phyloP scores from a whole-genome alignment of 805 yeast species.

The Saccharomyces kudriavzevii region DNA sequence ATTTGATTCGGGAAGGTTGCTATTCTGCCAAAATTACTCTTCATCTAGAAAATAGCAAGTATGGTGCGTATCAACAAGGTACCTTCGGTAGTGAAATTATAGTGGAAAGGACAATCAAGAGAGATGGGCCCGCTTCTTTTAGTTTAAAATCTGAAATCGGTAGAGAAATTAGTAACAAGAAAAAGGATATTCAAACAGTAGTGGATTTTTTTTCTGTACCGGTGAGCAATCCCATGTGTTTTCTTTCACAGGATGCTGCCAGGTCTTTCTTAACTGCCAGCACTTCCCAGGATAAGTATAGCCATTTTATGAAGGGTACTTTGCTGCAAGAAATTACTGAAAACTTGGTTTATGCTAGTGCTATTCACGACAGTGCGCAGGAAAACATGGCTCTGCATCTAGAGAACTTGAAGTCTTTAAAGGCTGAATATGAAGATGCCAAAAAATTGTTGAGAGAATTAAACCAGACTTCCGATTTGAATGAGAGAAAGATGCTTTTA shows the following conservation, averaged over 20 bases:
- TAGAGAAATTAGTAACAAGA: conserved; percentile 49
- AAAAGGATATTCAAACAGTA: conserved; percentile 57
- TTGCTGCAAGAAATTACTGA: conserved; percentile 56
- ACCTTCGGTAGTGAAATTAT: conserved; percentile 61
- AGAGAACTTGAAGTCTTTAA: conserved; percentile 33
- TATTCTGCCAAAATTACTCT: conserved; percentile 60
- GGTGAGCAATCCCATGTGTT: conserved; percentile 85
- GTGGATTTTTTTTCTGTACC: conserved; percentile 65
- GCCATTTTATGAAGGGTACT: conserved; percentile 74
- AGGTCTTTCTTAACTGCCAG: conserved; percentile 78
- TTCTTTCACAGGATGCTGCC: conserved; percentile 90
- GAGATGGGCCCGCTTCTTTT: conserved; percentile 47
- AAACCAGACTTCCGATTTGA: conserved; percentile 35
- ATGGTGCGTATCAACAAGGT: conserved; percentile 55
- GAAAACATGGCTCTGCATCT: conserved; percentile 34
- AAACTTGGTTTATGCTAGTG: conserved; percentile 39
- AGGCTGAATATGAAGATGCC: conserved; percentile 37
- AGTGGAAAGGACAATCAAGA: conserved; percentile 57
- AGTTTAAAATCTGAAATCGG: conserved; percentile 46
- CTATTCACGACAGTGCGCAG: conserved; percentile 32
- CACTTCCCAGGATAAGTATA: conserved; percentile 62
- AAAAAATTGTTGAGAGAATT: conserved; percentile 34
- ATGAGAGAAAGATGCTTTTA: conserved; percentile 32
- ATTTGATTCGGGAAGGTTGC: conserved; percentile 70
- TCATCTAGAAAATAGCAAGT: conserved; percentile 54